Conservation (phyloP, 202 grass and related monocot species). For the Schoenoplectus tabernaemontani region DNA sequence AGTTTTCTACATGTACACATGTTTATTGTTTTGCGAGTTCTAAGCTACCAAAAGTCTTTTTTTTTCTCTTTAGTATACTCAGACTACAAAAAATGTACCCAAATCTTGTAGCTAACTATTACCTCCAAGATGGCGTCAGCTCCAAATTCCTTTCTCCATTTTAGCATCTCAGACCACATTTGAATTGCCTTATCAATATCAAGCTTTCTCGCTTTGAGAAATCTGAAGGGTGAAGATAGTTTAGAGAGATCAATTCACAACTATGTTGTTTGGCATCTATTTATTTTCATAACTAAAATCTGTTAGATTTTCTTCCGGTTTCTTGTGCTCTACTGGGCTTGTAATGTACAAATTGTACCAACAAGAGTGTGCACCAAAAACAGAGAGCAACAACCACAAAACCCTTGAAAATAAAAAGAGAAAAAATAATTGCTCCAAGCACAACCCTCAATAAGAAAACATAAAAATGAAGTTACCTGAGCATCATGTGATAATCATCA, state of each 20-base stretch:
- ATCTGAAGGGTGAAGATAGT: conserved; percentile 32
- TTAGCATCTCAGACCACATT: conserved; percentile 80
- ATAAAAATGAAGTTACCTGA: conserved; percentile 33
- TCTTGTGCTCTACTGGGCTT: neutral
- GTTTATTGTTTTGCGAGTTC: neutral
- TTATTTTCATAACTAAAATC: neutral
- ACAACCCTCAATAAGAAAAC: neutral
- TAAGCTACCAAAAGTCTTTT: neutral
- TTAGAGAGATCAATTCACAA: neutral
- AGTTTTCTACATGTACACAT: neutral
- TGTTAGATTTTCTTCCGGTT: neutral
- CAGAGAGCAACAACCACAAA: conserved; percentile 1
- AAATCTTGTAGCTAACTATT: neutral
- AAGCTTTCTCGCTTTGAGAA: conserved; percentile 74
- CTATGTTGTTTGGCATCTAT: neutral
- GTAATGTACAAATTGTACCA: neutral
- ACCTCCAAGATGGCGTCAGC: conserved; percentile 67
- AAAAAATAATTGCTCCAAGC: neutral
- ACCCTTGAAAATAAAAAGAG: neutral
- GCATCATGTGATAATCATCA: conserved; percentile 74
- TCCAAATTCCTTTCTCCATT: conserved; percentile 76
- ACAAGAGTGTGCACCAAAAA: neutral
- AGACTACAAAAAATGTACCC: neutral
- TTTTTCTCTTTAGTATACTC: neutral
- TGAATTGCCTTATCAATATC: conserved; percentile 57